Evolutionary conservation across 176 grass and related monocot species (phyloP).

Genomic region (Rhynchospora tenuis): DNA sequence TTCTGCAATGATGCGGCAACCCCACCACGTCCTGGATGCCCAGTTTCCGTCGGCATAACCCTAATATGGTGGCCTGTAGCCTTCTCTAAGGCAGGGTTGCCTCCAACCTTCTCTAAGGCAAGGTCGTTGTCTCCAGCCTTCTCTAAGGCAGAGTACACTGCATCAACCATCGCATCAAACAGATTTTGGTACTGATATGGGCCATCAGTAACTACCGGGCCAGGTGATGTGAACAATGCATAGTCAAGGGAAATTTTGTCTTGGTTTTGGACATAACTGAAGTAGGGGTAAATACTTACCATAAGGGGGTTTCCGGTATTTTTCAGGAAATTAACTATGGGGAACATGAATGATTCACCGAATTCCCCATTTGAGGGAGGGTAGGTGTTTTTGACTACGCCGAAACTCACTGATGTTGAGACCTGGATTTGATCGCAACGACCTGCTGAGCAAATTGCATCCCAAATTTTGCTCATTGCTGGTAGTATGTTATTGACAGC

Average conservation of each 20-base stretch:
- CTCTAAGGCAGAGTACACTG: conserved; percentile 38
- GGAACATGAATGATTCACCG: conserved; percentile 28
- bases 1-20: no score
- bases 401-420: conserved; percentile 52
- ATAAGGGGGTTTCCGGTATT: conserved; percentile 47
- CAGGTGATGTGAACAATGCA: not conserved
- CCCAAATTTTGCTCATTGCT: not conserved
- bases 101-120: not conserved
- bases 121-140: conserved; percentile 19
- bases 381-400: conserved; percentile 45
- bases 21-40: no score
- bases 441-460: conserved; percentile 33
- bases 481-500: conserved; percentile 36
- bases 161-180: no score
- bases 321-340: conserved; percentile 43
- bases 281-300: conserved; percentile 63
- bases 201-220: no score
- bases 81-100: not conserved
- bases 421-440: conserved; percentile 39
- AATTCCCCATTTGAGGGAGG: conserved; percentile 53
- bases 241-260: not conserved
- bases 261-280: conserved; percentile 12
- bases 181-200: no score
- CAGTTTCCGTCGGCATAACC: no score
- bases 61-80: no score